These are phyloP conservation scores for Saccharomycopsis hybrid DNA, from an alignment of 1,139 yeast species.

Conservation along the genomic window DNA sequence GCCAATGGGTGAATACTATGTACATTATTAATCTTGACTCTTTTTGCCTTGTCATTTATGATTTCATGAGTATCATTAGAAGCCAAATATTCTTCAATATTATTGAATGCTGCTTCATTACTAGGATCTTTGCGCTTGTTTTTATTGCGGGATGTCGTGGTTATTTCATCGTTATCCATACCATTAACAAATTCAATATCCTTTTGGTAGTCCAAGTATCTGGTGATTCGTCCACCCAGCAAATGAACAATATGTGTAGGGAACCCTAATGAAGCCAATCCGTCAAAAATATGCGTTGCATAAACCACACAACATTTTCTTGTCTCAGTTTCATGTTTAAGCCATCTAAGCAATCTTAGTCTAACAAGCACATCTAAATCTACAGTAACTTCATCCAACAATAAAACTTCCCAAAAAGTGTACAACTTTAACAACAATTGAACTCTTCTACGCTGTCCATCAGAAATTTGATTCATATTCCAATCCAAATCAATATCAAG, in stretches of 20 bases:
- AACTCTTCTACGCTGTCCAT: constrained; percentile 91
- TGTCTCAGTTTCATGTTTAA: constrained; percentile 59
- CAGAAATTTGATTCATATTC: constrained; percentile 90
- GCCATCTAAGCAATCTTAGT: constrained; percentile 60
- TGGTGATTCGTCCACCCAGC: constrained; percentile 51
- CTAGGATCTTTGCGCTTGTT: too few species aligned
- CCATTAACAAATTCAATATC: constrained; percentile 30
- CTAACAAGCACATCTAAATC: constrained; percentile 92
- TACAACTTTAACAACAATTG: constrained; percentile 90
- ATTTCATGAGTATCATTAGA: too few species aligned
- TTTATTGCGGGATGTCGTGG: constrained; percentile 15
- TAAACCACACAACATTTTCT: constrained; percentile 72
- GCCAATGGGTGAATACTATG: constrained; percentile 67
- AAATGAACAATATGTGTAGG: constrained; percentile 82
- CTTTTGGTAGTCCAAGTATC: constrained; percentile 28
- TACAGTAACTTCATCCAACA: constrained; percentile 92
- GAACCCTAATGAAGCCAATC: constrained; percentile 66
- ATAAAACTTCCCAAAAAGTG: constrained; percentile 79
- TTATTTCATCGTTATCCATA: neutral
- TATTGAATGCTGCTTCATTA: constrained; percentile 14
- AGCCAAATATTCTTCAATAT: constrained; percentile 22
- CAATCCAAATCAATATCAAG: constrained; percentile 78
- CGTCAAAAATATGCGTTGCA: constrained; percentile 97
- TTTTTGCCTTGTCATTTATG: too few species aligned
- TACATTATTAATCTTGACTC: constrained; percentile 37